Conservation (phyloP, 495 filamentous ascomycete species). For the Amniculicola lignicola region DNA sequence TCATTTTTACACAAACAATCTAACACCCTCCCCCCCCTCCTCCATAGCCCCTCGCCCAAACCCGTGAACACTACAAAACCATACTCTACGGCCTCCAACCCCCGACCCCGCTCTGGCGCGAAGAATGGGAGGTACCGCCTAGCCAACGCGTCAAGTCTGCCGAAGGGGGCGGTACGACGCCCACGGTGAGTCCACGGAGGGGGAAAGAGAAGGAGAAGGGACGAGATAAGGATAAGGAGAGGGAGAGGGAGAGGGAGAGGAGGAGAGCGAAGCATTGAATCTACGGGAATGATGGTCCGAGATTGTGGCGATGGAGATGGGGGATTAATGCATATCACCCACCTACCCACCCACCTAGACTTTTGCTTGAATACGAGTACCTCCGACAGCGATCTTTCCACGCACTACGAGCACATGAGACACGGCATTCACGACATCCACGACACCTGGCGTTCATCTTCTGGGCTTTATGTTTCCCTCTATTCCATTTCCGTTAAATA, state of each 20-base stretch:
- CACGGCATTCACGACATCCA: background rate
- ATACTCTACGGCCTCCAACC: constrained; percentile 33
- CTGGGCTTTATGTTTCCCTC: too few species aligned
- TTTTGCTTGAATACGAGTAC: background rate
- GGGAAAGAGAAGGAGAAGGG: constrained; percentile 11
- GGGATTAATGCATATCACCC: background rate
- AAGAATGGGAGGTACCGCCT: constrained; percentile 20
- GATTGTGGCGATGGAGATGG: constrained; percentile 4
- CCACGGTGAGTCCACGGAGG: constrained; percentile 10
- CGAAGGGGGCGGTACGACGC: background rate
- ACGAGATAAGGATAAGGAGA: constrained; percentile 9
- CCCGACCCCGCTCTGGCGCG: constrained; percentile 15
- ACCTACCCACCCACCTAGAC: background rate
- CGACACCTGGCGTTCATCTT: too few species aligned
- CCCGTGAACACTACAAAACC: constrained; percentile 37
- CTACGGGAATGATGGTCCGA: constrained; percentile 3
- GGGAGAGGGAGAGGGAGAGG: constrained; percentile 4
- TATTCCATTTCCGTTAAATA: too few species aligned
- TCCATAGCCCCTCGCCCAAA: constrained; percentile 43
- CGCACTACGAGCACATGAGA: background rate
- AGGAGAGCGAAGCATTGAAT: constrained; percentile 3
- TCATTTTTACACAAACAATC: background rate
- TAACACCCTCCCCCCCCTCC: background rate
- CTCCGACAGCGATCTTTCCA: background rate
- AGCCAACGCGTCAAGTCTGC: constrained; percentile 11